These are phyloP conservation scores for Musa beccarii DNA, from an alignment of 176 grass and related monocot species.

Conservation along the genomic window DNA sequence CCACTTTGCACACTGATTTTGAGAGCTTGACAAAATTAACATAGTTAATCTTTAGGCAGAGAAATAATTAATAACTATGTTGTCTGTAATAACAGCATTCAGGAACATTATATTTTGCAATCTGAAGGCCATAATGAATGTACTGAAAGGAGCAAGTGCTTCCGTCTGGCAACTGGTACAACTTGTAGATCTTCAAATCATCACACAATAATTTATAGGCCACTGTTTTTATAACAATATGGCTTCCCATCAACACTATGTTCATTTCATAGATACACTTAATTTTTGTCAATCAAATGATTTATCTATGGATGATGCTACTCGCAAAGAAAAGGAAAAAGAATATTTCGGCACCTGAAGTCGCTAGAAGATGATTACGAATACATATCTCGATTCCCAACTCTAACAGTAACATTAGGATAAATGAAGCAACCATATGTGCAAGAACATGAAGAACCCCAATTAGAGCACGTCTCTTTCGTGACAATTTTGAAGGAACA, in stretches of 20 bases:
- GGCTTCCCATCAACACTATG: background rate
- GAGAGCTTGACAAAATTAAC: background rate
- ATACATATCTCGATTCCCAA: conserved; percentile 97
- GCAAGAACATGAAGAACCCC: conserved; percentile 83
- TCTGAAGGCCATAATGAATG: background rate
- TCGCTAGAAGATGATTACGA: conserved; percentile 77
- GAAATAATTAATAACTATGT: background rate
- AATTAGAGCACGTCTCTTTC: conserved; percentile 63
- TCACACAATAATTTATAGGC: background rate
- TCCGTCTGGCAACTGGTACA: background rate
- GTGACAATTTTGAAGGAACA: conserved; percentile 83
- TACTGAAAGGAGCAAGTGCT: background rate
- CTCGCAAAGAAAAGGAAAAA: background rate
- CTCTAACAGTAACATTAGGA: conserved; percentile 92
- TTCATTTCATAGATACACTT: background rate
- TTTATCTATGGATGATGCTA: background rate
- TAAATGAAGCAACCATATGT: conserved; percentile 71
- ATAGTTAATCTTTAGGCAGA: background rate
- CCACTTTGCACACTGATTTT: background rate
- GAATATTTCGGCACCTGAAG: conserved; percentile 50
- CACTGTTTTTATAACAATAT: background rate
- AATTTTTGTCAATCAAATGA: background rate
- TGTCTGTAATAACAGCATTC: no score
- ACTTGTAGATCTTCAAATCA: background rate
- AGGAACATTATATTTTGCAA: background rate